Percentiles rank a stretch among this genome's conserved stretches.
Conservation (phyloP, 139 green algal genomes). For the Gonium pectorale region DNA sequence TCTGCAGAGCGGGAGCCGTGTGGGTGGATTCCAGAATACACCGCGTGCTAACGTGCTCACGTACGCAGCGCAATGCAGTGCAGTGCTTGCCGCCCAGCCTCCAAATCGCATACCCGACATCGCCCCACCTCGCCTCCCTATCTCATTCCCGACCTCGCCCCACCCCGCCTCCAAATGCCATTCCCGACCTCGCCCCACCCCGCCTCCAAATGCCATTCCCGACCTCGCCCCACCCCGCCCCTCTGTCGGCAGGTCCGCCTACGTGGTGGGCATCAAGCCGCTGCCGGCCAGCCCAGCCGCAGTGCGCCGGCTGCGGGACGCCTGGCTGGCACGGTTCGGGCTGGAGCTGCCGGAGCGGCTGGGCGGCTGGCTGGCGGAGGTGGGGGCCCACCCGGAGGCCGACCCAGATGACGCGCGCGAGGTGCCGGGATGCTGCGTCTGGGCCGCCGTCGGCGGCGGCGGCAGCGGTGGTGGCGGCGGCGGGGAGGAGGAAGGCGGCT, state of each 20-base stretch:
- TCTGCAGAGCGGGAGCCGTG: too few species aligned
- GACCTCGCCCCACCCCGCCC: background rate
- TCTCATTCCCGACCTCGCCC: too few species aligned
- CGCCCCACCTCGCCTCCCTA: too few species aligned
- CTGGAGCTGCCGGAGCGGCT: constrained; percentile 16
- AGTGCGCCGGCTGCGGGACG: background rate
- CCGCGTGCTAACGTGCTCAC: too few species aligned
- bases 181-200: too few species aligned
- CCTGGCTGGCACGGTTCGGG: constrained; percentile 18
- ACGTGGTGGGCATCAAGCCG: constrained; percentile 10
- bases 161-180: too few species aligned
- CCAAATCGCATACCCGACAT: too few species aligned
- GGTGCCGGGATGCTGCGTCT: constrained; percentile 32
- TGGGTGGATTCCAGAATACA: too few species aligned
- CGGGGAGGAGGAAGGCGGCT: background rate
- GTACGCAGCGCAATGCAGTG: too few species aligned
- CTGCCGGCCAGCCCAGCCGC: background rate
- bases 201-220: too few species aligned
- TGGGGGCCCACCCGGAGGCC: constrained; percentile 8
- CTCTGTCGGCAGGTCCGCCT: background rate
- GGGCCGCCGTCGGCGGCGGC: background rate
- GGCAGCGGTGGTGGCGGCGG: background rate
- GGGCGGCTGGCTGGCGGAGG: constrained; percentile 18
- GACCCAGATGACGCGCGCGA: constrained; percentile 13
- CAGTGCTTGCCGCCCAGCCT: too few species aligned